Conservation (phyloP, 495 filamentous ascomycete species). For the Trichodelitschia bisporula region DNA sequence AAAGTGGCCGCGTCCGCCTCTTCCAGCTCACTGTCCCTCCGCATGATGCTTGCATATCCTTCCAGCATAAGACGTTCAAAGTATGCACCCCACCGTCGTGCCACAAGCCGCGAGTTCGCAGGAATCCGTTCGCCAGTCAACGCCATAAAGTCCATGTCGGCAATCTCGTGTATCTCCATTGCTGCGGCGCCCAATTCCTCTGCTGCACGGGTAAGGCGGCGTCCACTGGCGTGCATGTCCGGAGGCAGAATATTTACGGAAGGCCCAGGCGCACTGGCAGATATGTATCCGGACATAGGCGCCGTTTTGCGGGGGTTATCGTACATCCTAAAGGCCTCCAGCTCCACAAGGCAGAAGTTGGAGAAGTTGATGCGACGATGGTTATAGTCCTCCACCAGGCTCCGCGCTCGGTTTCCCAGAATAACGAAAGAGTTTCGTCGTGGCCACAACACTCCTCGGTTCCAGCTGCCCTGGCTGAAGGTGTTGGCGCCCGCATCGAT, state of each 20-base stretch:
- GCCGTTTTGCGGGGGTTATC: conserved; percentile 66
- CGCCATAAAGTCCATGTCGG: conserved; percentile 93
- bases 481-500: conserved; percentile 90
- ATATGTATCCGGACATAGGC: conserved; percentile 56
- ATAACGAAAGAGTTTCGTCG: conserved; percentile 86
- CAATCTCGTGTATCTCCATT: conserved; percentile 51
- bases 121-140: conserved; percentile 77
- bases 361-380: conserved; percentile 94
- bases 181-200: conserved; percentile 68
- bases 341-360: conserved; percentile 83
- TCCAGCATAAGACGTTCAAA: conserved; percentile 77
- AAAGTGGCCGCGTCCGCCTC: conserved; percentile 30
- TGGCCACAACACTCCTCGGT: conserved; percentile 78
- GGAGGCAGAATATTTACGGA: background rate
- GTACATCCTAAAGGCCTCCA: conserved; percentile 91
- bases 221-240: conserved; percentile 33
- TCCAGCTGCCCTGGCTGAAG: conserved; percentile 93
- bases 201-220: conserved; percentile 40
- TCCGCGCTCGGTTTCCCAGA: conserved; percentile 74
- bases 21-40: conserved; percentile 9
- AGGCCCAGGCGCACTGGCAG: conserved; percentile 39
- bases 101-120: conserved; percentile 72
- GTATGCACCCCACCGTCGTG: conserved; percentile 79
- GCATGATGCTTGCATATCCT: conserved; percentile 26
- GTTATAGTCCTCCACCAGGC: conserved; percentile 94